Percentiles rank a stretch among this genome's conserved stretches.
Evolutionary conservation across 306 rosid genomes (phyloP).

Genomic region (Pachyrhizus erosus): DNA sequence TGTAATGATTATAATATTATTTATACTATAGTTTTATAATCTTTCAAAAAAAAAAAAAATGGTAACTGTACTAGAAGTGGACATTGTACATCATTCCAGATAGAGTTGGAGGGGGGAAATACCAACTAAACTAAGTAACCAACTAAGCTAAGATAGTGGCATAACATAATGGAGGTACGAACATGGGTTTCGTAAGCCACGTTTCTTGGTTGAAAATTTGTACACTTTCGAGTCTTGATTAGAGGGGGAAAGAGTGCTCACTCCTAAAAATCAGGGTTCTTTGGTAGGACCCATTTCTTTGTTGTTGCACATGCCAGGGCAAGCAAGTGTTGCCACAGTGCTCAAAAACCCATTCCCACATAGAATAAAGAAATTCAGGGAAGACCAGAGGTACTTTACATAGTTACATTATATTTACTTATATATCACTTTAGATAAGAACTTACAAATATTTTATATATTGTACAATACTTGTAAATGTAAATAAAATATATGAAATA

Average conservation of each 20-base stretch:
- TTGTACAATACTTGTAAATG: not conserved
- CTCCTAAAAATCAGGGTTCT: not conserved
- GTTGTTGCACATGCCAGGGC: not conserved
- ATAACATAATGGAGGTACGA: conserved; percentile 12
- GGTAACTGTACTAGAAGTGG: not conserved
- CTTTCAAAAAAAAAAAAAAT: not conserved
- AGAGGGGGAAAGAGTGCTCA: not conserved
- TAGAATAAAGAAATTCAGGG: not conserved
- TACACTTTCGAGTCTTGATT: not conserved
- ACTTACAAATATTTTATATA: no score
- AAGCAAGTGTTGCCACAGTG: not conserved
- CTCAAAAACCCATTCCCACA: not conserved
- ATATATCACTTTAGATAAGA: no score
- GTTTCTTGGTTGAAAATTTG: conserved; percentile 18
- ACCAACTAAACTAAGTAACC: conserved; percentile 25
- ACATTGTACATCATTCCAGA: not conserved
- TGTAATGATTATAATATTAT: not conserved
- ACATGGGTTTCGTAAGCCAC: conserved; percentile 33
- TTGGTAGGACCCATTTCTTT: conserved; percentile 3
- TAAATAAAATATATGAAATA: not conserved
- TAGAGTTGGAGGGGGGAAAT: not conserved
- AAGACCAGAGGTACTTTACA: not conserved
- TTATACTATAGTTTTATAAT: not conserved
- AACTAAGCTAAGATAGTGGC: conserved; percentile 19
- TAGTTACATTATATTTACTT: not conserved